Conservation (phyloP, 495 filamentous ascomycete genomes). For the Cercophora sp. region DNA sequence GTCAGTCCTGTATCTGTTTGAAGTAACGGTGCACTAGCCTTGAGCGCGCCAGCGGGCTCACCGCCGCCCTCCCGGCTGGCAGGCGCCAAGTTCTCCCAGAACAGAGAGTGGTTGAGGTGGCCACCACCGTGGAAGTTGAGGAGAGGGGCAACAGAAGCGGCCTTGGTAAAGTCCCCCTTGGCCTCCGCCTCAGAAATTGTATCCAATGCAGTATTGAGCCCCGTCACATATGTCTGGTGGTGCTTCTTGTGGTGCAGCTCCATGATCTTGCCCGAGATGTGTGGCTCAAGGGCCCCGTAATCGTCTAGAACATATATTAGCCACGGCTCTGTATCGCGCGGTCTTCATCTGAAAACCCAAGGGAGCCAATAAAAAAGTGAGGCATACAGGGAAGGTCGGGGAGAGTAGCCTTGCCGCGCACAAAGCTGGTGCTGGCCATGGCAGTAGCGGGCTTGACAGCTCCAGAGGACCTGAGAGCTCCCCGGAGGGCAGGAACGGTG, state of each 20-base stretch:
- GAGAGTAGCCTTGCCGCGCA: slow-evolving; percentile 83
- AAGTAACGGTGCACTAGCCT: slow-evolving; percentile 23
- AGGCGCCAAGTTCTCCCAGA: slow-evolving; percentile 97
- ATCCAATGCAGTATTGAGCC: slow-evolving; percentile 61
- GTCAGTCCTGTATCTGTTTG: not conserved
- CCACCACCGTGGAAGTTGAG: slow-evolving; percentile 98
- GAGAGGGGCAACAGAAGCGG: slow-evolving; percentile 76
- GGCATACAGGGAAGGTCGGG: slow-evolving; percentile 92
- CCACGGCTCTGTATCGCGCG: too few species aligned
- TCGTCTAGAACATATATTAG: too few species aligned
- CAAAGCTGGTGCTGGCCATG: slow-evolving; percentile 66
- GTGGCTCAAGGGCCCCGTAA: slow-evolving; percentile 87
- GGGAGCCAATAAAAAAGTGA: slow-evolving; percentile 15
- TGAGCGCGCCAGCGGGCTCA: slow-evolving; percentile 56
- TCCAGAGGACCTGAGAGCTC: slow-evolving; percentile 40
- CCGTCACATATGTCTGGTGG: slow-evolving; percentile 76
- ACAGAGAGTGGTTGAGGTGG: slow-evolving; percentile 90
- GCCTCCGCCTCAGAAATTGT: slow-evolving; percentile 56
- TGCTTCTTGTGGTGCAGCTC: slow-evolving; percentile 81
- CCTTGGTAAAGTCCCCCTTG: slow-evolving; percentile 57
- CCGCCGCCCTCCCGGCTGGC: slow-evolving; percentile 67
- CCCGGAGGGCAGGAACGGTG: slow-evolving; percentile 40
- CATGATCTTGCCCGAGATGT: slow-evolving; percentile 97
- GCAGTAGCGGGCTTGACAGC: slow-evolving; percentile 48
- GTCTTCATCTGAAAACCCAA: not conserved